Evolutionary conservation across 352 stramenopile genomes (phyloP).

Genomic region (Albugo laibachii): DNA sequence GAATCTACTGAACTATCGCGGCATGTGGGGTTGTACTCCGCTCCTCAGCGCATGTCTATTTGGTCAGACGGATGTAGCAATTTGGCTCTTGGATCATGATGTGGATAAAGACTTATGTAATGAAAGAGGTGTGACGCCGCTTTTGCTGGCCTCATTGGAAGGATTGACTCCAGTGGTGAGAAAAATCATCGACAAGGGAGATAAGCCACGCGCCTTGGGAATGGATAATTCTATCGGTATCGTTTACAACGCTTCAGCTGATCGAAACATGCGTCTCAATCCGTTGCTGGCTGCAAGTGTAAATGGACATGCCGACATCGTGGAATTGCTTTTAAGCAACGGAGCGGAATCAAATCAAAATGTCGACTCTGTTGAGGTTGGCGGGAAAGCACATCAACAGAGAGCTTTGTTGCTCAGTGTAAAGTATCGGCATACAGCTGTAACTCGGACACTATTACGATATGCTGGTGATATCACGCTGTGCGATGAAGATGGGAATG

Average conservation of each 20-base stretch:
- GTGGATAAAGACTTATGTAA: constrained; percentile 27
- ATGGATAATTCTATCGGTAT: constrained; percentile 30
- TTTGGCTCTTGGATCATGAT: constrained; percentile 29
- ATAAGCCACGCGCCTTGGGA: not conserved
- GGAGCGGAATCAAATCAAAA: constrained; percentile 8
- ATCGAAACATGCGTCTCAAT: constrained; percentile 32
- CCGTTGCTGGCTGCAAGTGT: constrained; percentile 44
- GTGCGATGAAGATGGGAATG: constrained; percentile 19
- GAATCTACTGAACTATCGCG: constrained; percentile 30
- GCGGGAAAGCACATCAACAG: constrained; percentile 8
- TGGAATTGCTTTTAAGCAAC: constrained; percentile 21
- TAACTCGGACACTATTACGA: constrained; percentile 5
- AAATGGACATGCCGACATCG: constrained; percentile 45
- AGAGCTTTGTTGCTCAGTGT: constrained; percentile 4
- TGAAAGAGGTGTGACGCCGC: constrained; percentile 42
- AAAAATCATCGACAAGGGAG: constrained; percentile 12
- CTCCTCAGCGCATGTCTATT: constrained; percentile 63
- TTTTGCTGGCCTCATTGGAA: constrained; percentile 52
- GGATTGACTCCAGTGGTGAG: constrained; percentile 24
- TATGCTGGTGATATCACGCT: not conserved
- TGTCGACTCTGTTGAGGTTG: not conserved
- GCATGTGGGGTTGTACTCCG: constrained; percentile 72
- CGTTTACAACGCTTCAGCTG: constrained; percentile 46
- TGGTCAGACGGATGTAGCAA: constrained; percentile 20
- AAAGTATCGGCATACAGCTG: constrained; percentile 4